Evolutionary conservation across 192 early-diverging fungal genomes (phyloP), one percentile per base, ranked within the genome.

Genomic region (Kappamyces sp.): DNA sequence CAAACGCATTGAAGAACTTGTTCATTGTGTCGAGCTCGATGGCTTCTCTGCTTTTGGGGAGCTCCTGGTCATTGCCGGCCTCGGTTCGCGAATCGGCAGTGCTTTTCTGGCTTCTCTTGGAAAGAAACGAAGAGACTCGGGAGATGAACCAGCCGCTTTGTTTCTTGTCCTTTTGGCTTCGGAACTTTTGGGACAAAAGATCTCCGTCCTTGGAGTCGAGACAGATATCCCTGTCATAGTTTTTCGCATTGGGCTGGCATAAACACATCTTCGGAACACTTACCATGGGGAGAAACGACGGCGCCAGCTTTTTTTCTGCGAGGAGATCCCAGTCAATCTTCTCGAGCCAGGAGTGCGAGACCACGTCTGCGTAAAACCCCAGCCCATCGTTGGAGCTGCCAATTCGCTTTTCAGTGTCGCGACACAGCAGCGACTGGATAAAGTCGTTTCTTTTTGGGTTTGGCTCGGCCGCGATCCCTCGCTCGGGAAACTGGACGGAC

Each of bases 261-360:
- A 23, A 23, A 23, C 23, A 23, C 23, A 23, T 23, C 23, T 23
- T 23, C 23, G 23, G 23, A 23, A 23, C 36, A 50, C 32, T 7
- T 54, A 54, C 52, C 13, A 9, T 34, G n/a, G 52, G 52, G 38
- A 54, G 38, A 54, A 13, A 54, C 7, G 9, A 40, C 38, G 52
- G 52, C 38, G 13, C 31, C 4, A 54, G 5, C 32, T 54, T 54
- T 54, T 13, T 54, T 3, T 8, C 52, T 33, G 38, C 52, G 12
- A 54, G 13, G 38, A 54, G 13, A n/a, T 54, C 32, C 52, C 52
- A 54, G 31, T 54, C 13, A 34, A 54, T 54, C 4, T 4, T 4
- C 5, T 8, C 9, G 13, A 54, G 3, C 3, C 31, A 54, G n/a
- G 9, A 9, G 13, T 54, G 52, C 4, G 9, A 40, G 38, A 40